Base-by-base conservation (phyloP, 2,329 filamentous ascomycete genomes). In the Nothophaeocryptopus gaeumannii region DNA sequence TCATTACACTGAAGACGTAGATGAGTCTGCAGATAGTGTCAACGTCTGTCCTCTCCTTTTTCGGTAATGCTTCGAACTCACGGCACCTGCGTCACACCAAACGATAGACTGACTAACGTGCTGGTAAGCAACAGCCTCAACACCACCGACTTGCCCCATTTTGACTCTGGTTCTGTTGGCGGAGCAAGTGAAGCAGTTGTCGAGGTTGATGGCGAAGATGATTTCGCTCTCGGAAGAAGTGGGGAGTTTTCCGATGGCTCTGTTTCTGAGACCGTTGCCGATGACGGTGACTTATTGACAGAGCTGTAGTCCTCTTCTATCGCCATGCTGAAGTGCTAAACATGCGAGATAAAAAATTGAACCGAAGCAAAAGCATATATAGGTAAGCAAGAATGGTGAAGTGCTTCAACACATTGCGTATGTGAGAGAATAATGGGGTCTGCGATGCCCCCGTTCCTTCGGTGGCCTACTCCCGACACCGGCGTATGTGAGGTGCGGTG, bases 1-100 rank as follows among this genome's bases (percentile, higher is more conserved):
- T 82, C 84, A 88, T 88, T 1, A 86, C 64, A 50, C 83, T 82
- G 59, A 88, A 87, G 16, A 84, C 82, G 65, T 85, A 86, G 39
- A 86, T 66, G 5, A 78, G 64, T 36, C 56, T 58, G 53, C 57
- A 20, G 36, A 39, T 37, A 9, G 32, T 41, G 30, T 14, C 16
- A 41, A 14, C 39, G n/a, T 20, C 26, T 30, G 15, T 14, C 2
- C 30, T 14, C 14, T 53, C 14, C 10, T 16, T 12, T 45, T 47
- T 9, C 16, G 29, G 5, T 5, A 31, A 26, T 16, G 34, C 57
- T 47, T 29, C 13, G 8, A 26, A 41, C 55, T 38, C 38, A 58
- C 60, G 74, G 74, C 4, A 77, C 75, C 60, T 78, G 75, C 0
- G 76, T 78, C 14, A 77, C 72, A 14, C 71, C 67, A 60, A 78